phyloP scores from a whole-genome alignment of 495 filamentous ascomycete genomes.

The Xylaria acuta region DNA sequence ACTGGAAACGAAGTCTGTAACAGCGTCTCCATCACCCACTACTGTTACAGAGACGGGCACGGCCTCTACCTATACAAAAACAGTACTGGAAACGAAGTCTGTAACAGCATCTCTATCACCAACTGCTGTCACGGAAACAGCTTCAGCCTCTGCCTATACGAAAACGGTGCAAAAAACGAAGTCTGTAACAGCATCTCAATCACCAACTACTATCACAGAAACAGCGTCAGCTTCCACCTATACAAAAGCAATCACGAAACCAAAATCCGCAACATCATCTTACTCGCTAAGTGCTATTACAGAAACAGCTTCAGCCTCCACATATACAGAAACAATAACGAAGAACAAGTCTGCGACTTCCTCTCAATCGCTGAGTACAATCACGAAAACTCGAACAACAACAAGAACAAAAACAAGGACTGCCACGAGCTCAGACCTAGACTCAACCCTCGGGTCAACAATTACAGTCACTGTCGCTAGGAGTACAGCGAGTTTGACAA shows the following conservation, averaged over 20 bases:
- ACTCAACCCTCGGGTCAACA: background rate
- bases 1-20: too few relatives aligned
- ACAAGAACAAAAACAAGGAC: slow-evolving; percentile 11
- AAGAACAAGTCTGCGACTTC: background rate
- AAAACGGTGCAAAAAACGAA: too few relatives aligned
- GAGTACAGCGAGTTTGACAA: background rate
- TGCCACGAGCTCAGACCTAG: background rate
- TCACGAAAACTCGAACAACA: background rate
- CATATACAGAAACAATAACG: background rate
- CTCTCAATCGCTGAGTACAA: background rate
- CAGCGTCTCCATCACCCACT: too few relatives aligned
- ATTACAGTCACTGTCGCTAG: background rate
- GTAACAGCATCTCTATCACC: too few relatives aligned
- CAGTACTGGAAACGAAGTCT: too few relatives aligned
- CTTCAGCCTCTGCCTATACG: too few relatives aligned
- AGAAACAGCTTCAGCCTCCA: background rate
- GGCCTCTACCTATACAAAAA: background rate
- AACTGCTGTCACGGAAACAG: too few relatives aligned
- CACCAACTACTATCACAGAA: background rate
- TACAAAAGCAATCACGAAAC: background rate
- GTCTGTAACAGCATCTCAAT: too few relatives aligned
- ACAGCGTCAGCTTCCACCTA: background rate
- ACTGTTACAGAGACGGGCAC: too few relatives aligned
- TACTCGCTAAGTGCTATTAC: background rate
- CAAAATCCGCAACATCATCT: background rate